Evolutionary conservation across 371 early-diverging fungal species (phyloP), one percentile per base, ranked within the genome.

Genomic region (Nosema muscidifuracis): DNA sequence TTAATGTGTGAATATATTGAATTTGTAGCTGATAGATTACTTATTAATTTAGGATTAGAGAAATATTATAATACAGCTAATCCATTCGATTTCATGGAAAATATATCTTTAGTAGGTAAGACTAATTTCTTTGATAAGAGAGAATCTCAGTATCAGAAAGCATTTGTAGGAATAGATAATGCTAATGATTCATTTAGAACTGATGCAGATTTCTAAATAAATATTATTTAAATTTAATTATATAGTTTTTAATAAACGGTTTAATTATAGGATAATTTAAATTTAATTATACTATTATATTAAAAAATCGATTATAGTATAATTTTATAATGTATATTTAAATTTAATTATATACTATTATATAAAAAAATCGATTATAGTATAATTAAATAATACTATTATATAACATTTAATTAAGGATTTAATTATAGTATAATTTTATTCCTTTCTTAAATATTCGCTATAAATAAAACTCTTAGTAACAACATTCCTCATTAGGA

Each of bases 91-190:
- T 98, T 97, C 78, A 98, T 98, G 99, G 99, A 97, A 80, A 85
- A 95, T 86, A 95, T 97, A 81, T 92, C 93, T 31, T 85, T 98
- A 73, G 30, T 65, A 57, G 97, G 97, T 77, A 98, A 98, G 86
- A 94, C 97, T 65, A 98, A 98, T 87, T 98, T 98, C 86, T 98
- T 98, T 77, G 99, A 98, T 85, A 96, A 96, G 87, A 89, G 89
- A 77, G 97, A 97, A 38, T 91, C 92, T 16, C 96, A 96, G 78
- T 98, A 98, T 83, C 95, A 95, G 81, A 94, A 93, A 85, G 89
- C 94, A 53, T 76, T 65, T 62, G 80, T 82, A 22, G 84, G 84
- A 24, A 67, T 72, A 15, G 56, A 63, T 31, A 71, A 77, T 33
- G 60, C 65, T 28, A 69, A 74, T 31, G 60, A 42, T 34, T 30